Base-by-base conservation (phyloP, 177 flowering plant species). In the Vitis hybrid region DNA sequence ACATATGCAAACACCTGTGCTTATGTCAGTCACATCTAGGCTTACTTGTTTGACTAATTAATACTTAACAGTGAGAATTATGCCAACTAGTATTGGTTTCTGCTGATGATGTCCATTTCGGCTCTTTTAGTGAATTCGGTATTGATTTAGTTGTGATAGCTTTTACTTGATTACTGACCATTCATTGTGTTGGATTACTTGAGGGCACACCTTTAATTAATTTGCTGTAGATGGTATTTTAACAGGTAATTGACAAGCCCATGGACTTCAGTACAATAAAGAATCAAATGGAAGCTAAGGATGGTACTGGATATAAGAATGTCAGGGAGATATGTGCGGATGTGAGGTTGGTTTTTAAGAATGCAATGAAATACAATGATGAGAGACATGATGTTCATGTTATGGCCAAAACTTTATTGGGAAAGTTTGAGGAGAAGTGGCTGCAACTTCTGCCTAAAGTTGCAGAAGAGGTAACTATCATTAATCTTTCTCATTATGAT, bases 341-440 rank as follows among this genome's bases (percentile, higher is more conserved):
- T 80, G 94, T 91, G 68, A 88, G 96, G 64, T 74, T 90, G 80
- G 88, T 93, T 72, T 91, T 95, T 59, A 90, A 89, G 81, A 91
- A 95, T 77, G 97, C 99, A 60, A 93, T 91, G 93, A 90, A 82
- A 69, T 90, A 95, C 69, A 95, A 93, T 70, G 91, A 88, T 1
- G 93, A 89, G 51, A 86, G 72, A 72, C 72, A 75, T 76, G 89
- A 91, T 78, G 85, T 85, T 67, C 91, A 91, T 82, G 87, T 86
- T 17, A 91, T 88, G 97, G 97, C 98, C 50, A 86, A 86, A 80
- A 85, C 86, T 19, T 81, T 93, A 80, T 60, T 90, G 74, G 89
- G 60, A 30, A 95, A 90, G 72, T 93, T 93, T 76, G 94, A 93
- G 70, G 94, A 89, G 74, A 93, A 91, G 77, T 95, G 98, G 98